Conservation (phyloP, 1,284 basidiomycete genomes). For the Porogramme epimiltina region DNA sequence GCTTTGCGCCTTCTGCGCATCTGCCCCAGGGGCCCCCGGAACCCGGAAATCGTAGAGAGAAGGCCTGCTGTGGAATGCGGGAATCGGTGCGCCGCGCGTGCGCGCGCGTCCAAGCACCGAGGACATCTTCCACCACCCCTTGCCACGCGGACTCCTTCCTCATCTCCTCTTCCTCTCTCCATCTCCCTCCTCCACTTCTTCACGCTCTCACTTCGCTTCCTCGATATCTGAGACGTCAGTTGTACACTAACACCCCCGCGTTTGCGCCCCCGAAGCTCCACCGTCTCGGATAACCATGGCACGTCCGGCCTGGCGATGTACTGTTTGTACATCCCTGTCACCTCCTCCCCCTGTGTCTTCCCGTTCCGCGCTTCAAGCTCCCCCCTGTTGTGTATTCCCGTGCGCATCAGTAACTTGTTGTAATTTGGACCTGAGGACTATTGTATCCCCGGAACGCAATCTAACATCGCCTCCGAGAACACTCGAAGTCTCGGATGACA, state of each 20-base stretch:
- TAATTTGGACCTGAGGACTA: too few relatives aligned
- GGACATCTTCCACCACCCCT: conserved; percentile 5
- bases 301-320: conserved; percentile 9
- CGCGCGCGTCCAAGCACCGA: too few relatives aligned
- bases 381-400: not conserved
- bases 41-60: too few relatives aligned
- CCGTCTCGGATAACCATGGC: not conserved
- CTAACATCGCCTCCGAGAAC: not conserved
- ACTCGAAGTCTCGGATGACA: not conserved
- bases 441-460: not conserved
- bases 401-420: not conserved
- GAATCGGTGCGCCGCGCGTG: conserved; percentile 6
- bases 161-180: not conserved
- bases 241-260: not conserved
- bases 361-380: too few relatives aligned
- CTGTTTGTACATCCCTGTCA: not conserved
- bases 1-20: too few relatives aligned
- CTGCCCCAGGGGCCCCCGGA: too few relatives aligned
- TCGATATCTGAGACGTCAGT: not conserved
- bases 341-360: not conserved
- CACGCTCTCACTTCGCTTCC: not conserved
- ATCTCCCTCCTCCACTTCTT: not conserved
- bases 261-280: not conserved
- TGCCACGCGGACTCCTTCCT: conserved; percentile 6
- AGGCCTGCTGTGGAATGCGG: conserved; percentile 11